Conservation (phyloP, 169 alveolate species). For the Eimeria acervulina region DNA sequence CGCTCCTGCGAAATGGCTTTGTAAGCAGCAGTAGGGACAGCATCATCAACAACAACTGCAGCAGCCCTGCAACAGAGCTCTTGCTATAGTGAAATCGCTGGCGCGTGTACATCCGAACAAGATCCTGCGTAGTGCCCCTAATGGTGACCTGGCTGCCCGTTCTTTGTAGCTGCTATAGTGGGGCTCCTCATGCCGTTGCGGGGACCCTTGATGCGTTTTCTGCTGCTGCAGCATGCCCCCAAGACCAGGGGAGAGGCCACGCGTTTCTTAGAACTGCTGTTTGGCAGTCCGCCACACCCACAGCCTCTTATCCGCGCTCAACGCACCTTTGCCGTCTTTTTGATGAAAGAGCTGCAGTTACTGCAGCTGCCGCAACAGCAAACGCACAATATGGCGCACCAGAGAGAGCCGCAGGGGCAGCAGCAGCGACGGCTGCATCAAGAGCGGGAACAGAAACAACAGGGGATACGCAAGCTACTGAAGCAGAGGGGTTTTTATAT, state of each 20-base stretch:
- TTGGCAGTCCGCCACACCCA: conserved; percentile 63
- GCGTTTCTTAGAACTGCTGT: conserved; percentile 49
- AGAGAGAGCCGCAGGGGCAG: conserved; percentile 22
- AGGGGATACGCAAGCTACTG: conserved; percentile 25
- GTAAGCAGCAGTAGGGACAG: conserved; percentile 24
- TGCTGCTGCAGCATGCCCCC: conserved; percentile 70
- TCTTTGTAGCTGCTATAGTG: not conserved
- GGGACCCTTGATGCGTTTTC: not conserved
- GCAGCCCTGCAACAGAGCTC: not conserved
- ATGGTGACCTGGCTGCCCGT: not conserved
- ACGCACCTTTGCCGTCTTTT: conserved; percentile 40
- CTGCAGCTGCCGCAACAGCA: conserved; percentile 42
- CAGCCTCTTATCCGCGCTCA: conserved; percentile 46
- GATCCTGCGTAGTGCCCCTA: not conserved
- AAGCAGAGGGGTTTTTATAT: conserved; percentile 23
- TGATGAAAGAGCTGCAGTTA: conserved; percentile 3
- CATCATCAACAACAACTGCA: not conserved
- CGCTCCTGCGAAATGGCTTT: conserved; percentile 47
- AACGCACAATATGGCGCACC: not conserved
- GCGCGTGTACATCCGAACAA: not conserved
- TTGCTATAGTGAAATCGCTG: not conserved
- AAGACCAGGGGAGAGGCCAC: conserved; percentile 53
- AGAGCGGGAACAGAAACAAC: conserved; percentile 42
- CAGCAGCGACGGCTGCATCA: conserved; percentile 57
- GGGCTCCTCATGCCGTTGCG: not conserved